Evolutionary conservation across 2,329 filamentous ascomycete genomes (phyloP).

Genomic region (Rugonectria rugulosa): DNA sequence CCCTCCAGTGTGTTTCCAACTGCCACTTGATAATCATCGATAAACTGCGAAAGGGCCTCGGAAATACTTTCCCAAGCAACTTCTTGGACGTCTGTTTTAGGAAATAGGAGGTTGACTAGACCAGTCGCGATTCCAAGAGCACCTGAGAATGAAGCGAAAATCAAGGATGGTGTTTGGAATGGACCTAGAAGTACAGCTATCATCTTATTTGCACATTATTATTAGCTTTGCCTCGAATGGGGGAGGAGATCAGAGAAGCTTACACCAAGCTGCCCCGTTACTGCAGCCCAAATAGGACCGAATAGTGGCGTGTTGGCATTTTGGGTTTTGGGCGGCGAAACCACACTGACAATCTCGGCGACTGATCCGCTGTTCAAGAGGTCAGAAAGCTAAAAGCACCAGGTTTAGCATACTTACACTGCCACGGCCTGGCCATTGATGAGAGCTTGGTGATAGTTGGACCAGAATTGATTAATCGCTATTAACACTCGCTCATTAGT

Average conservation of each 20-base stretch:
- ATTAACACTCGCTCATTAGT: no score
- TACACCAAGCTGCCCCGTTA: background rate
- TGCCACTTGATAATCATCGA: background rate
- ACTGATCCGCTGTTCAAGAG: background rate
- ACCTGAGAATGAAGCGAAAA: no score
- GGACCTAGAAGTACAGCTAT: no score
- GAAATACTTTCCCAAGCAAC: background rate
- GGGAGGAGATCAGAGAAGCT: background rate
- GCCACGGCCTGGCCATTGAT: background rate
- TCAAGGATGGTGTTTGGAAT: no score
- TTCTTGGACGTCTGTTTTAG: background rate
- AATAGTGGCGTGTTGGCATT: background rate
- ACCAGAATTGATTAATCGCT: background rate
- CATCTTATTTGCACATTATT: no score
- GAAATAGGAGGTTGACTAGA: background rate
- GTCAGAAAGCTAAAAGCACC: background rate
- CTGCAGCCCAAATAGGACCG: background rate
- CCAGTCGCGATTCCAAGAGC: background rate
- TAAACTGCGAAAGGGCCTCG: background rate
- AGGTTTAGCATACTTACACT: background rate
- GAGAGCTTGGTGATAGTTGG: background rate
- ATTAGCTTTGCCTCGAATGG: no score
- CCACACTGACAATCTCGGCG: background rate
- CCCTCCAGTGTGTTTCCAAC: background rate
- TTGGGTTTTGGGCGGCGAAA: background rate